Evolutionary conservation across 176 grass and related monocot genomes (phyloP).

Genomic region (Triticum urartu): DNA sequence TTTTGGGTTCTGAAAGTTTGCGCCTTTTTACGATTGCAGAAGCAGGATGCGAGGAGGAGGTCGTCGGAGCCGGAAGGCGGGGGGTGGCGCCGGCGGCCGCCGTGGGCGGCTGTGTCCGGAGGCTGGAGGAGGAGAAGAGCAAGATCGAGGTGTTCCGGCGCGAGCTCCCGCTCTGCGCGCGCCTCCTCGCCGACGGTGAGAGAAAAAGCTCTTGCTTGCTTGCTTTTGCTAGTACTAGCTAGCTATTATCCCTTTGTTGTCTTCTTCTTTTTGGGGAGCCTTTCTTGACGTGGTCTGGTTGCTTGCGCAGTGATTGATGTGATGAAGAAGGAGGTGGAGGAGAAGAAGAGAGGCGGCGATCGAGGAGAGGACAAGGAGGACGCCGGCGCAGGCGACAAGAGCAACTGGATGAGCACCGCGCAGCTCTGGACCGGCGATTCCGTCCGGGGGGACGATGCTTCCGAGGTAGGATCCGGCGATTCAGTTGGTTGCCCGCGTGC

Average conservation of each 20-base stretch:
- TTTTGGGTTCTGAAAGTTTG: slow-evolving; percentile 11
- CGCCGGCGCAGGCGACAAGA: slow-evolving; percentile 56
- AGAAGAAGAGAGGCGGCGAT: slow-evolving; percentile 24
- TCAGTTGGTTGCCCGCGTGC: not conserved
- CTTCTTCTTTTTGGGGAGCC: slow-evolving; percentile 9
- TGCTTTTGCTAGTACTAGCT: not conserved
- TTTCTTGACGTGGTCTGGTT: slow-evolving; percentile 22
- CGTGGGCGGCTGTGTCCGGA: slow-evolving; percentile 53
- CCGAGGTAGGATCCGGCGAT: slow-evolving; percentile 21
- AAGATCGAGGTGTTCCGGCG: slow-evolving; percentile 87
- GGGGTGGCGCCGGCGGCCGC: slow-evolving; percentile 36
- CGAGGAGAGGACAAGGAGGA: slow-evolving; percentile 25
- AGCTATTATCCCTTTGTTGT: not conserved
- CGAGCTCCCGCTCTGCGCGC: slow-evolving; percentile 76
- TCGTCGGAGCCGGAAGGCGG: no score
- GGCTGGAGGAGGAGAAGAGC: slow-evolving; percentile 67
- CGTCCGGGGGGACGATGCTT: slow-evolving; percentile 18
- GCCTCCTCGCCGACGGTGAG: slow-evolving; percentile 67
- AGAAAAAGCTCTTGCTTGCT: not conserved
- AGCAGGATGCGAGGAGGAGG: slow-evolving; percentile 18
- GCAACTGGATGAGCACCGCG: slow-evolving; percentile 90
- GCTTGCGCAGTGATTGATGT: slow-evolving; percentile 69
- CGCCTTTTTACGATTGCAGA: slow-evolving; percentile 30
- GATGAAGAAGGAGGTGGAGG: slow-evolving; percentile 62
- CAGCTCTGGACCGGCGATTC: slow-evolving; percentile 79